Conservation (phyloP, 2,329 filamentous ascomycete genomes). For the Camillea tinctor region DNA sequence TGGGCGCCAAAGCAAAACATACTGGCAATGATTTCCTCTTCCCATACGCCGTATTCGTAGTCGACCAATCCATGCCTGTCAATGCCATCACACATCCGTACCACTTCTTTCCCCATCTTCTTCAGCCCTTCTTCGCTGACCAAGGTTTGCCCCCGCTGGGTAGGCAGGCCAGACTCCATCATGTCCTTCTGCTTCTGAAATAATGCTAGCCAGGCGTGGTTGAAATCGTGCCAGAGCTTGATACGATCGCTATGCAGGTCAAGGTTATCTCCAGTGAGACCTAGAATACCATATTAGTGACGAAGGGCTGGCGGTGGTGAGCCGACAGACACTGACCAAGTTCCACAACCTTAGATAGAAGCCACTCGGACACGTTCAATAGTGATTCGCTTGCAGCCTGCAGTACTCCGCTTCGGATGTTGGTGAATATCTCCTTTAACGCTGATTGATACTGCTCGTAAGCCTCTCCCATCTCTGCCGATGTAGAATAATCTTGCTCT, state of each 20-base stretch:
- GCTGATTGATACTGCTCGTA: slow-evolving; percentile 65
- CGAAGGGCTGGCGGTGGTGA: slow-evolving; percentile 5
- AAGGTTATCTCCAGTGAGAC: slow-evolving; percentile 80
- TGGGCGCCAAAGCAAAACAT: slow-evolving; percentile 38
- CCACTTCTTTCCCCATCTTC: slow-evolving; percentile 77
- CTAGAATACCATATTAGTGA: slow-evolving; percentile 46
- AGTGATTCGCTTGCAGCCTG: slow-evolving; percentile 52
- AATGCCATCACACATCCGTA: slow-evolving; percentile 79
- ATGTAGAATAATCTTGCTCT: slow-evolving; percentile 57
- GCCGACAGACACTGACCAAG: slow-evolving; percentile 45
- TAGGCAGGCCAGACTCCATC: slow-evolving; percentile 57
- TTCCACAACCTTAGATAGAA: slow-evolving; percentile 54
- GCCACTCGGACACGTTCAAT: slow-evolving; percentile 53
- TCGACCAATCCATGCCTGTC: slow-evolving; percentile 94
- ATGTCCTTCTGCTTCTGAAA: slow-evolving; percentile 83
- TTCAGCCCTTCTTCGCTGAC: slow-evolving; percentile 69
- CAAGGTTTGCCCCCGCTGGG: slow-evolving; percentile 58
- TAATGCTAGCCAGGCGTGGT: slow-evolving; percentile 83
- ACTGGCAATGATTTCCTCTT: slow-evolving; percentile 87
- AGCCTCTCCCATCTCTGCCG: slow-evolving; percentile 62
- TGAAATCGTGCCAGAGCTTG: slow-evolving; percentile 91
- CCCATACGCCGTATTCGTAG: slow-evolving; percentile 95
- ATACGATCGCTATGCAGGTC: slow-evolving; percentile 72
- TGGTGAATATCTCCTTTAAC: slow-evolving; percentile 68
- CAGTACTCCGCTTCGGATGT: slow-evolving; percentile 57